phyloP scores from a whole-genome alignment of 768 basidiomycete genomes.

The Naganishia randhawae region DNA sequence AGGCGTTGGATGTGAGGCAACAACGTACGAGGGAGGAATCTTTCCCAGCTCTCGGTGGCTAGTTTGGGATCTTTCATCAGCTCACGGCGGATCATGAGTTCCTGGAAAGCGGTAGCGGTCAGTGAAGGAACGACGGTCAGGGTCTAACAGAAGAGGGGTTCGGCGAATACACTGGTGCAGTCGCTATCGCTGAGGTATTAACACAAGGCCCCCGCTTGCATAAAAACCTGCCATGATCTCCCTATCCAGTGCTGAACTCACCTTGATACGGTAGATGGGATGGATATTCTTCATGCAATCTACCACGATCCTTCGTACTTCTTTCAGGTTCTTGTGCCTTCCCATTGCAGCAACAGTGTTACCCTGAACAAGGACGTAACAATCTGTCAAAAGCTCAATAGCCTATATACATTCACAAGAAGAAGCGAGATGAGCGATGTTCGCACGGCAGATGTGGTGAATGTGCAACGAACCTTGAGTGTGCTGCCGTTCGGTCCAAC shows the following conservation, averaged over 20 bases:
- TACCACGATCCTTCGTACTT: slow-evolving; percentile 89
- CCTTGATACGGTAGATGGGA: slow-evolving; percentile 98
- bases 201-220: no score
- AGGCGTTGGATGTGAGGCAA: not conserved
- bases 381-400: slow-evolving; percentile 90
- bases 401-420: no score
- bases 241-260: slow-evolving; percentile 40
- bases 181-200: no score
- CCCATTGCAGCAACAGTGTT: slow-evolving; percentile 99
- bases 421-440: slow-evolving; percentile 6
- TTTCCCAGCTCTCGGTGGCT: slow-evolving; percentile 89
- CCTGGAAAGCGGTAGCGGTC: slow-evolving; percentile 56
- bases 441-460: slow-evolving; percentile 4
- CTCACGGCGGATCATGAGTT: slow-evolving; percentile 97
- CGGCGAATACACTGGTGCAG: no score
- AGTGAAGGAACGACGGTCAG: not conserved
- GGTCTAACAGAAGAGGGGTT: no score
- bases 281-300: slow-evolving; percentile 99
- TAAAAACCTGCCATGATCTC: no score
- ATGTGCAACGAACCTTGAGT: slow-evolving; percentile 67
- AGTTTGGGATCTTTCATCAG: slow-evolving; percentile 96
- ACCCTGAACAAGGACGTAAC: slow-evolving; percentile 96
- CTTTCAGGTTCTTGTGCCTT: slow-evolving; percentile 87
- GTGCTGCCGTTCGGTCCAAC: slow-evolving; percentile 97
- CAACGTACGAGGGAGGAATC: slow-evolving; percentile 72